phyloP scores from a whole-genome alignment of 192 early-diverging fungal species.

The Linnemannia exigua region DNA sequence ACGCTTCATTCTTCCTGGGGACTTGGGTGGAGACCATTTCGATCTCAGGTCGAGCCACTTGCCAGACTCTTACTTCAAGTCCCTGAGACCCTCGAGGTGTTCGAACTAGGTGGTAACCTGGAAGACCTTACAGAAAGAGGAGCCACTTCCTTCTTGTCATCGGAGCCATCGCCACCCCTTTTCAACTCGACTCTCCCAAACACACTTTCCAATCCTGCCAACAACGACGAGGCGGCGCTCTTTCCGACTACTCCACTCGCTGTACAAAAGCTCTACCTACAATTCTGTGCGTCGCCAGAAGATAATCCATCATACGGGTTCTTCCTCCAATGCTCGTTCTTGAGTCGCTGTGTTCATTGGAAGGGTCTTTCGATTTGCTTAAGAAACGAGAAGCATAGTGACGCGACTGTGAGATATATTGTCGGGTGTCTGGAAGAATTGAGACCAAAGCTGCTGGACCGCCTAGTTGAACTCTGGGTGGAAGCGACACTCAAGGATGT shows the following conservation, averaged over 20 bases:
- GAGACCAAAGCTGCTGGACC: not conserved
- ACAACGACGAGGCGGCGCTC: not conserved
- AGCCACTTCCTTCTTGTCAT: not conserved
- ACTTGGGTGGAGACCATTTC: not conserved
- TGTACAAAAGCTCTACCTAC: not conserved
- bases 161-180: not conserved
- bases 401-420: not conserved
- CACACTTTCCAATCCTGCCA: not conserved
- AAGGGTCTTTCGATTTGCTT: not conserved
- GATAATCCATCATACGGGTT: not conserved
- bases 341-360: not conserved
- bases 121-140: not conserved
- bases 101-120: not conserved
- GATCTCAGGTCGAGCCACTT: not conserved
- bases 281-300: not conserved
- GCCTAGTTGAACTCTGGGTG: not conserved
- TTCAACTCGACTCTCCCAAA: not conserved
- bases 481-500: not conserved
- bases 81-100: not conserved
- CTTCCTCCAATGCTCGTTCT: not conserved
- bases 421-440: not conserved
- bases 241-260: not conserved
- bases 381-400: not conserved
- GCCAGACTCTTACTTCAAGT: not conserved
- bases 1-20: not conserved